Evolutionary conservation across 495 filamentous ascomycete genomes (phyloP).

Genomic region (Emericellopsis terricola): DNA sequence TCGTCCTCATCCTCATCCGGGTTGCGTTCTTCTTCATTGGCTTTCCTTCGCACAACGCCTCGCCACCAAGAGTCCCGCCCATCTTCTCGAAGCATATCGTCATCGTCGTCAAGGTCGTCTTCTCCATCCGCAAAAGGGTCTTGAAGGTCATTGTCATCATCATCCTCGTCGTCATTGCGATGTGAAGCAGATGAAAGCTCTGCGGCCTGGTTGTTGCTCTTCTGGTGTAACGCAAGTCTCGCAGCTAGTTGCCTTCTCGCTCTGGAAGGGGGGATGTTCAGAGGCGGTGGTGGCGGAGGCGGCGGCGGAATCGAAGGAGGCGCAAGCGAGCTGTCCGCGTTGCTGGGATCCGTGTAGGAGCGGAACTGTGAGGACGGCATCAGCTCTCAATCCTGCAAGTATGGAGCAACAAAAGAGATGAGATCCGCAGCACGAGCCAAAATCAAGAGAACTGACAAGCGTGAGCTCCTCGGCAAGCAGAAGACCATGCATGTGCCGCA

Average conservation of each 20-base stretch:
- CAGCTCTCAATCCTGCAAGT: slow-evolving; percentile 1
- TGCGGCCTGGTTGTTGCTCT: slow-evolving; percentile 40
- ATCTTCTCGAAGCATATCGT: slow-evolving; percentile 15
- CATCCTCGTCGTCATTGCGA: slow-evolving; percentile 5
- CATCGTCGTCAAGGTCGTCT: slow-evolving; percentile 20
- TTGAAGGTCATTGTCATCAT: slow-evolving; percentile 8
- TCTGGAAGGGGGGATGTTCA: slow-evolving; percentile 70
- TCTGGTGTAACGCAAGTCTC: slow-evolving; percentile 57
- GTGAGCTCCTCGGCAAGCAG: too few species aligned
- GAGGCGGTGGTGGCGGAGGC: slow-evolving; percentile 42
- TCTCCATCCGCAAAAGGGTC: slow-evolving; percentile 6
- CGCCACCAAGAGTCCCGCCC: slow-evolving; percentile 28
- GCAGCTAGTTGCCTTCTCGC: slow-evolving; percentile 72
- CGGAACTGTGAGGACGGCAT: slow-evolving; percentile 19
- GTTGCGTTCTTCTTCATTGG: slow-evolving; percentile 22
- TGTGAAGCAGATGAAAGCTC: slow-evolving; percentile 8
- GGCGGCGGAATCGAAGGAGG: slow-evolving; percentile 31
- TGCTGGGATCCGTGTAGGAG: slow-evolving; percentile 29
- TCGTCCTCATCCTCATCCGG: slow-evolving; percentile 27
- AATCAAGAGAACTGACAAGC: too few species aligned
- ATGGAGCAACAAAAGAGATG: too few species aligned
- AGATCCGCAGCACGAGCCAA: too few species aligned
- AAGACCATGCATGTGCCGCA: too few species aligned
- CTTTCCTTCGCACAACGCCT: slow-evolving; percentile 20
- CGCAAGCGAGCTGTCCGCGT: slow-evolving; percentile 18